A percentile compares a stretch with the other conserved stretches of the same genome.
These are phyloP conservation scores for Desmodesmus armatus DNA, from an alignment of 139 green algal species.

Conservation along the genomic window DNA sequence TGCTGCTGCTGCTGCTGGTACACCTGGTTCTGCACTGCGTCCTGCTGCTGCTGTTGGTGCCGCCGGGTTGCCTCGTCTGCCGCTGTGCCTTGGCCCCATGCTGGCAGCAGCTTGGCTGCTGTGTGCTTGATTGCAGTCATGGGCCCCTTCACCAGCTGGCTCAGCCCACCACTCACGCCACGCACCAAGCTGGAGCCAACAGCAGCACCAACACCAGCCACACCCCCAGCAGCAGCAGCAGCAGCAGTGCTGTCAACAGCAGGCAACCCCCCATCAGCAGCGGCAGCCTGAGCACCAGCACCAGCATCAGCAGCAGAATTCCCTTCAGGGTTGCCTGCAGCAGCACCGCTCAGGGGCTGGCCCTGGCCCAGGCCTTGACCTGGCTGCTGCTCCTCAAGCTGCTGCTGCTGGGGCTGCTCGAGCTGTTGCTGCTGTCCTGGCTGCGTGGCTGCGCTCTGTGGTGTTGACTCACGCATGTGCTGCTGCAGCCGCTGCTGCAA, in stretches of 20 bases:
- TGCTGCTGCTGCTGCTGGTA: slow-evolving; percentile 46
- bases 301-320: background rate
- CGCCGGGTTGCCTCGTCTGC: background rate
- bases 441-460: too few relatives aligned
- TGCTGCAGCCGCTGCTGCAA: background rate
- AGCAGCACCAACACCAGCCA: background rate
- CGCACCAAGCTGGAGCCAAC: slow-evolving; percentile 4
- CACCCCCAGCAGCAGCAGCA: background rate
- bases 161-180: slow-evolving; percentile 10
- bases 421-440: too few relatives aligned
- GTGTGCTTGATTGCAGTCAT: slow-evolving; percentile 40
- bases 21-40: background rate
- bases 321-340: too few relatives aligned
- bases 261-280: too few relatives aligned
- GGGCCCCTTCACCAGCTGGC: background rate
- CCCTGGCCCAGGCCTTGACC: too few relatives aligned
- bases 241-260: background rate
- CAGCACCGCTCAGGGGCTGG: too few relatives aligned
- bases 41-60: slow-evolving; percentile 37
- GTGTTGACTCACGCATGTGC: background rate
- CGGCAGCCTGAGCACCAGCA: background rate
- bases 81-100: background rate
- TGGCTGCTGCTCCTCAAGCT: too few relatives aligned
- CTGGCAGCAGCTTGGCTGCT: slow-evolving; percentile 30
- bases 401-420: too few relatives aligned